A percentile compares a stretch with the other conserved stretches of the same genome.
Conservation (phyloP, 305 asterid genomes). For the Rubia occidens region DNA sequence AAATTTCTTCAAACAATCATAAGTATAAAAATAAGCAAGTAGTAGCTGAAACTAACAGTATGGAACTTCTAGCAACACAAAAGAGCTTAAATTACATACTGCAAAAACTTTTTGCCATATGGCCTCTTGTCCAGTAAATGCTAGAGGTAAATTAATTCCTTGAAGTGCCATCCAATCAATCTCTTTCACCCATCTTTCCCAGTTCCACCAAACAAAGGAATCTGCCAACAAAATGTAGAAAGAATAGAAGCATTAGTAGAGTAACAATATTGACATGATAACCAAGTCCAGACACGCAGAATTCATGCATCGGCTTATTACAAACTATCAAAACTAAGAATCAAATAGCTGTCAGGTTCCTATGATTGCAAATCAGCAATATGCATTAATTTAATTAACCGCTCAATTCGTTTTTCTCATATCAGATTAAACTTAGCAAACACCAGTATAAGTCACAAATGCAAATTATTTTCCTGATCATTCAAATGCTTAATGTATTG, state of each 20-base stretch:
- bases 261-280: neutral
- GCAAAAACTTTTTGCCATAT: conserved; percentile 92
- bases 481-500: neutral
- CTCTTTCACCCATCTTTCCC: conserved; percentile 99
- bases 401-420: neutral
- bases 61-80: neutral
- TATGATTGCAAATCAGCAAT: conserved; percentile 2
- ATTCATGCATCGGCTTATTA: neutral
- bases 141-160: conserved; percentile 84
- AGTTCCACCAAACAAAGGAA: conserved; percentile 98
- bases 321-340: neutral
- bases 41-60: neutral
- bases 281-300: neutral
- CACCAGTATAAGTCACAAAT: neutral
- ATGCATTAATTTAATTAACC: neutral
- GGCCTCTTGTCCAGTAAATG: conserved; percentile 92
- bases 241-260: conserved; percentile 1
- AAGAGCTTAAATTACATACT: conserved; percentile 36
- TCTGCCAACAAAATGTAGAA: conserved; percentile 38
- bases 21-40: neutral
- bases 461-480: neutral
- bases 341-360: neutral
- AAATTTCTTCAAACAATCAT: neutral
- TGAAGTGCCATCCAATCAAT: conserved; percentile 98
- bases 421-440: neutral